Percentiles rank a stretch among this genome's conserved stretches.
These are phyloP conservation scores for Brassica nigra DNA, from an alignment of 345 rosid genomes.

Conservation along the genomic window DNA sequence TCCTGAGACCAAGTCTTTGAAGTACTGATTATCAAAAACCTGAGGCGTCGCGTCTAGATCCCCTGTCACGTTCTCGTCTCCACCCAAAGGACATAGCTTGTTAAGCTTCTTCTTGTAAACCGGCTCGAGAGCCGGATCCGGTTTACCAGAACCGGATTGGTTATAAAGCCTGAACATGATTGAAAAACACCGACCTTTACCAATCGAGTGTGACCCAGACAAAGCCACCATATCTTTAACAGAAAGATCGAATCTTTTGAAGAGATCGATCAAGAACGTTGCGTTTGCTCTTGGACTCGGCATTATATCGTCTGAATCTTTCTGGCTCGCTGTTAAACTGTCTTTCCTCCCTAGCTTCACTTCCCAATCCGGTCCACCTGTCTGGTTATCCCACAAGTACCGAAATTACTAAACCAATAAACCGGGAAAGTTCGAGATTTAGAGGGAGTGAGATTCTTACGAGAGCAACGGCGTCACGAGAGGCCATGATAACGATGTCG, in stretches of 20 bases:
- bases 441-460: conserved; percentile 34
- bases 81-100: conserved; percentile 70
- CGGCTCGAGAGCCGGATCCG: conserved; percentile 70
- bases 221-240: conserved; percentile 82
- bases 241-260: conserved; percentile 63
- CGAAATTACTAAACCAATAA: conserved; percentile 2
- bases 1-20: conserved; percentile 78
- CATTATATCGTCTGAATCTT: conserved; percentile 68
- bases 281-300: conserved; percentile 94
- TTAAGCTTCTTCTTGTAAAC: conserved; percentile 52
- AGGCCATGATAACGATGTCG: conserved; percentile 82
- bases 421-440: conserved; percentile 2
- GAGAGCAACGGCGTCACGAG: conserved; percentile 87
- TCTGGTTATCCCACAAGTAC: conserved; percentile 42
- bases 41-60: conserved; percentile 73
- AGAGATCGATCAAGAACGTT: conserved; percentile 58
- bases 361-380: conserved; percentile 86
- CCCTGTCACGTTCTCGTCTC: conserved; percentile 69
- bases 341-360: conserved; percentile 84
- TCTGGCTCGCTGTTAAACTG: conserved; percentile 76
- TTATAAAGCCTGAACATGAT: conserved; percentile 85
- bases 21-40: conserved; percentile 72
- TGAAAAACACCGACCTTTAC: conserved; percentile 85
- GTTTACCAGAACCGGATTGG: conserved; percentile 66
- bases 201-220: conserved; percentile 94